phyloP scores from a whole-genome alignment of 805 yeast genomes.

The Candida qinlingensis region DNA sequence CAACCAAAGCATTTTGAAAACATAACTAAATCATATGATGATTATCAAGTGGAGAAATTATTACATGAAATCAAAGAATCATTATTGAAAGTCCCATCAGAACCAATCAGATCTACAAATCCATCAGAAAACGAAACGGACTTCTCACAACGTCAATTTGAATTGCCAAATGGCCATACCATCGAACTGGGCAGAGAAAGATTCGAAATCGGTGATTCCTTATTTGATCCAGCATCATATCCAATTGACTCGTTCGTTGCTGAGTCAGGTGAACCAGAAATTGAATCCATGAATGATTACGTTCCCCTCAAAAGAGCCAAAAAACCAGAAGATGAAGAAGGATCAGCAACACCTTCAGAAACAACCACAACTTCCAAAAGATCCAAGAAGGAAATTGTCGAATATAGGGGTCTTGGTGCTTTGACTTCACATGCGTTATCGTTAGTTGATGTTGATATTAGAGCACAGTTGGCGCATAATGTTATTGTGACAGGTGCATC shows the following conservation, averaged over 20 bases:
- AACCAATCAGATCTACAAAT: slow-evolving; percentile 27
- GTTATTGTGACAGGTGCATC: slow-evolving; percentile 83
- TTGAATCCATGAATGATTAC: slow-evolving; percentile 50
- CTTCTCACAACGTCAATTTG: slow-evolving; percentile 45
- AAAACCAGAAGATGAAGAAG: slow-evolving; percentile 27
- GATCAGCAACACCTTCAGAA: slow-evolving; percentile 16
- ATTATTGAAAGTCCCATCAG: slow-evolving; percentile 44
- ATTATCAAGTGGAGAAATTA: slow-evolving; percentile 50
- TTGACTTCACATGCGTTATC: slow-evolving; percentile 51
- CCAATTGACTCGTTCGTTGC: slow-evolving; percentile 32
- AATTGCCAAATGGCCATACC: slow-evolving; percentile 72
- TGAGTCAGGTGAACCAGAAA: slow-evolving; percentile 49
- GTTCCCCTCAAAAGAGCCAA: slow-evolving; percentile 64
- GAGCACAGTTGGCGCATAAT: slow-evolving; percentile 84
- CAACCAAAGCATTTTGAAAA: slow-evolving; percentile 15
- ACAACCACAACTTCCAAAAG: slow-evolving; percentile 22
- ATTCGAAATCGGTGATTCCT: slow-evolving; percentile 60
- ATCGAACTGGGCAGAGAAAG: slow-evolving; percentile 58
- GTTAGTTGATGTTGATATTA: slow-evolving; percentile 70
- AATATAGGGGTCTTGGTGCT: slow-evolving; percentile 48
- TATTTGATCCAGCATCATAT: slow-evolving; percentile 57
- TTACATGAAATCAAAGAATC: slow-evolving; percentile 75
- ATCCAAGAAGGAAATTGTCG: slow-evolving; percentile 21
- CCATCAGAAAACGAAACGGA: slow-evolving; percentile 15
- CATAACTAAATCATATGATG: slow-evolving; percentile 41